Percentiles rank a stretch among this genome's conserved stretches.
Conservation (phyloP, 768 basidiomycete species). For the Floccularia luteovirens region DNA sequence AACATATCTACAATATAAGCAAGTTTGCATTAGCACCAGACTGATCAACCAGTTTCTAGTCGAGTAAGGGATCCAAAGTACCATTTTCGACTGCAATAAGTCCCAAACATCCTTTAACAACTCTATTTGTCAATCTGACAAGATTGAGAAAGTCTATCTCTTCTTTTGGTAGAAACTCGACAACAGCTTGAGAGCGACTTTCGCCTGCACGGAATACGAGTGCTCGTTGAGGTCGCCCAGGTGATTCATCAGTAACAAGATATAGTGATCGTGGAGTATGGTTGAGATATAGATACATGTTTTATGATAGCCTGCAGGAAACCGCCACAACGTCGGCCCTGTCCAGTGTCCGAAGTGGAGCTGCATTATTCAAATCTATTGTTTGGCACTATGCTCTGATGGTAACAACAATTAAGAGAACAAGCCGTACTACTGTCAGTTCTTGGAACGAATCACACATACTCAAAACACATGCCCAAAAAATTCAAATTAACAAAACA, state of each 20-base stretch:
- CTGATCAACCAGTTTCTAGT: background rate
- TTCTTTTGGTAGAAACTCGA: constrained; percentile 75
- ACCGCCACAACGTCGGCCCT: background rate
- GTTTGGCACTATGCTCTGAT: too few relatives aligned
- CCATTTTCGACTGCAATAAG: constrained; percentile 69
- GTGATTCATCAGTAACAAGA: constrained; percentile 66
- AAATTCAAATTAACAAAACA: too few relatives aligned
- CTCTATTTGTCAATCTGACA: constrained; percentile 60
- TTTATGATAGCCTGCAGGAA: background rate
- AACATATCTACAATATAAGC: constrained; percentile 57
- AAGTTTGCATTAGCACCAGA: background rate
- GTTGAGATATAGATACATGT: constrained; percentile 71
- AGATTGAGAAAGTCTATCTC: constrained; percentile 62
- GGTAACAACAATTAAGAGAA: too few relatives aligned
- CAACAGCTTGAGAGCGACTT: constrained; percentile 58
- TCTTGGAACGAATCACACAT: too few relatives aligned
- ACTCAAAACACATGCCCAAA: too few relatives aligned
- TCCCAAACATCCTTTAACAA: constrained; percentile 80
- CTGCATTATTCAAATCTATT: too few relatives aligned
- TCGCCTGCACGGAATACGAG: constrained; percentile 68
- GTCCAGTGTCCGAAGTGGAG: too few relatives aligned
- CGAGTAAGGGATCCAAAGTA: constrained; percentile 17
- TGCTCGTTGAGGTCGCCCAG: constrained; percentile 51
- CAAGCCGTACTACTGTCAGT: too few relatives aligned
- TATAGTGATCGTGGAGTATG: constrained; percentile 65